Conservation (phyloP, 331 rosid genomes). For the Quercus lobata region DNA sequence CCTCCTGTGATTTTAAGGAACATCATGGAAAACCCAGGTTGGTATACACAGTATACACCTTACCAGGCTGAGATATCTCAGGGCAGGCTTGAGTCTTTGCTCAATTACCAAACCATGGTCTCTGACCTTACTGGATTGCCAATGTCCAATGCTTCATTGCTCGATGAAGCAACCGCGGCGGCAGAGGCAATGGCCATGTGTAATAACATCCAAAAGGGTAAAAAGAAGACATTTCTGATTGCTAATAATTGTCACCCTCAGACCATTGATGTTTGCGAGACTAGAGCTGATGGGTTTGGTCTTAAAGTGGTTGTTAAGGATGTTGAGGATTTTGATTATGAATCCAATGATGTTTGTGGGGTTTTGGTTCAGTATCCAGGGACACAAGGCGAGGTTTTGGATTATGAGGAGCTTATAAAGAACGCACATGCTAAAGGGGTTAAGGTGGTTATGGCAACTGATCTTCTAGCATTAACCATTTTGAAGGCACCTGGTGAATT, state of each 20-base stretch:
- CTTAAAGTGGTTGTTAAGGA: conserved; percentile 59
- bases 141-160: conserved; percentile 95
- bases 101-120: conserved; percentile 74
- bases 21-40: conserved; percentile 90
- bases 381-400: conserved; percentile 89
- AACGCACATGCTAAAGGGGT: conserved; percentile 85
- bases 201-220: conserved; percentile 71
- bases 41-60: conserved; percentile 95
- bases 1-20: conserved; percentile 90
- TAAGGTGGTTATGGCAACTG: conserved; percentile 94
- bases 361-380: conserved; percentile 96
- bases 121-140: conserved; percentile 94
- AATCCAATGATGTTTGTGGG: conserved; percentile 83
- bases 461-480: conserved; percentile 71
- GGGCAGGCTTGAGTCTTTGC: conserved; percentile 82
- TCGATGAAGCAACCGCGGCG: conserved; percentile 95
- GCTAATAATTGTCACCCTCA: conserved; percentile 85
- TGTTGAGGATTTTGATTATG: conserved; percentile 73
- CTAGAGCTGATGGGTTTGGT: conserved; percentile 85
- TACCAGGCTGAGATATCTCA: conserved; percentile 97
- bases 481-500: conserved; percentile 94
- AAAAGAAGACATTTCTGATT: conserved; percentile 78
- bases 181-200: conserved; percentile 99
- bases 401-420: conserved; percentile 79
- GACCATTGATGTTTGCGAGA: conserved; percentile 78